Percentiles rank a stretch among this genome's conserved stretches.
Evolutionary conservation across 2,329 filamentous ascomycete genomes (phyloP).

Genomic region (Penicillium sp.): DNA sequence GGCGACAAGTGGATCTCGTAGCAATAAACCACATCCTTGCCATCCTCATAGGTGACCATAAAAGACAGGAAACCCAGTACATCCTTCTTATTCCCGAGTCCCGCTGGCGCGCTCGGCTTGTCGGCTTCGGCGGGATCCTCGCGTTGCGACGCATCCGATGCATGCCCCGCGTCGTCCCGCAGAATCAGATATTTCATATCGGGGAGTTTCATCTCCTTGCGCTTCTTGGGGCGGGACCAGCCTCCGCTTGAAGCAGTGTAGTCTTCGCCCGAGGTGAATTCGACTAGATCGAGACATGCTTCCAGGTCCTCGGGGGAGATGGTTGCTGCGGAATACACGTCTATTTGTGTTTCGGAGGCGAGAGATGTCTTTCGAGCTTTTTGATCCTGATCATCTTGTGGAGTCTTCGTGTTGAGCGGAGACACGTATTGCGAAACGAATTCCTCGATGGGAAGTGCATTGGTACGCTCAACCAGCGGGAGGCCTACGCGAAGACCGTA

Average conservation of each 20-base stretch:
- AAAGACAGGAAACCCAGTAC: conserved; percentile 54
- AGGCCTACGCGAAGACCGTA: conserved; percentile 12
- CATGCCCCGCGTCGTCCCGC: conserved; percentile 18
- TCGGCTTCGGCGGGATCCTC: conserved; percentile 1
- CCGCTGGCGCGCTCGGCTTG: background rate
- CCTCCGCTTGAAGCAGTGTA: conserved; percentile 56
- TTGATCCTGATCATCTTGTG: background rate
- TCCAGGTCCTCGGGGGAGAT: conserved; percentile 47
- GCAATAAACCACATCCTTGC: conserved; percentile 60
- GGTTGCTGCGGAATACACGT: conserved; percentile 38
- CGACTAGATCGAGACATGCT: conserved; percentile 57
- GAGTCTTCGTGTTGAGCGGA: conserved; percentile 14
- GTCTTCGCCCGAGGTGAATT: conserved; percentile 54
- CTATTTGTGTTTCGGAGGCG: conserved; percentile 15
- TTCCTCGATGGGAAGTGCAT: conserved; percentile 40
- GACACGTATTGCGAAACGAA: conserved; percentile 42
- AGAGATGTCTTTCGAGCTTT: background rate
- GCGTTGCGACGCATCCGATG: background rate
- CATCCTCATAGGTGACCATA: conserved; percentile 60
- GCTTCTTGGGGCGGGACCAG: conserved; percentile 58
- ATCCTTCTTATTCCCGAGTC: background rate
- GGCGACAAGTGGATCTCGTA: conserved; percentile 62
- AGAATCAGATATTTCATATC: conserved; percentile 63
- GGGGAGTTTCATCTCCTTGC: conserved; percentile 58
- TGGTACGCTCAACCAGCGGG: conserved; percentile 47